Conservation (phyloP, 768 basidiomycete species). For the Lactifluus echinatus region DNA sequence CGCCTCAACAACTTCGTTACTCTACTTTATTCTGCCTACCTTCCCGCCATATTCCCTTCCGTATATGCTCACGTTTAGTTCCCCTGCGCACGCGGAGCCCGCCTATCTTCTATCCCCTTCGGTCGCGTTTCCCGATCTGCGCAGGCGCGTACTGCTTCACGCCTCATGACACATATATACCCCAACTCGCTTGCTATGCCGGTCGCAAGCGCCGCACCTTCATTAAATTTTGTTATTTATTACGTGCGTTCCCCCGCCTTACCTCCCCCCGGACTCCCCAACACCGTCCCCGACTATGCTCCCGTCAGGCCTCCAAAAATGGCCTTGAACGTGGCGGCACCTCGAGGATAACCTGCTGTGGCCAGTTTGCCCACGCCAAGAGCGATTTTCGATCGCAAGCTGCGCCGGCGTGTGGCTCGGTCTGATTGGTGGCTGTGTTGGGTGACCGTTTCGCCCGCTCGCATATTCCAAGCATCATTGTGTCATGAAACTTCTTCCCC, state of each 20-base stretch:
- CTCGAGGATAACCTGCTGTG: not conserved
- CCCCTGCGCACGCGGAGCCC: not conserved
- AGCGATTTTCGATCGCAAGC: not conserved
- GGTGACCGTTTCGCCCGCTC: not conserved
- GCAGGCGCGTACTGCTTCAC: conserved; percentile 2
- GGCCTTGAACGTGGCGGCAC: not conserved
- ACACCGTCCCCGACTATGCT: not conserved
- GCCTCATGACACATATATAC: conserved; percentile 13
- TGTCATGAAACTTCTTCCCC: not conserved
- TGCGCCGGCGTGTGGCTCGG: not conserved
- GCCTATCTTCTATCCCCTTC: not conserved
- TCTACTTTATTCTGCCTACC: conserved; percentile 9
- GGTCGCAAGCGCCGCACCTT: conserved; percentile 14
- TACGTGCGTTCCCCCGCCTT: conserved; percentile 5
- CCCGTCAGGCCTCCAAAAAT: not conserved
- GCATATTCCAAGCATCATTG: not conserved
- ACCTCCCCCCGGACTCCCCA: not conserved
- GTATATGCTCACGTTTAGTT: not conserved
- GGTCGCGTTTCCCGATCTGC: not conserved
- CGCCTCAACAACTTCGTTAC: not conserved
- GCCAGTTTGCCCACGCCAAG: not conserved
- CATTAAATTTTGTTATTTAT: conserved; percentile 17
- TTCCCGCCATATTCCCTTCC: not conserved
- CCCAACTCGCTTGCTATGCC: conserved; percentile 18
- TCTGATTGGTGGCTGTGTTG: not conserved